A percentile compares a stretch with the other conserved stretches of the same genome.
phyloP scores from a whole-genome alignment of 2,329 filamentous ascomycete genomes.

The Talaromyces sp. region DNA sequence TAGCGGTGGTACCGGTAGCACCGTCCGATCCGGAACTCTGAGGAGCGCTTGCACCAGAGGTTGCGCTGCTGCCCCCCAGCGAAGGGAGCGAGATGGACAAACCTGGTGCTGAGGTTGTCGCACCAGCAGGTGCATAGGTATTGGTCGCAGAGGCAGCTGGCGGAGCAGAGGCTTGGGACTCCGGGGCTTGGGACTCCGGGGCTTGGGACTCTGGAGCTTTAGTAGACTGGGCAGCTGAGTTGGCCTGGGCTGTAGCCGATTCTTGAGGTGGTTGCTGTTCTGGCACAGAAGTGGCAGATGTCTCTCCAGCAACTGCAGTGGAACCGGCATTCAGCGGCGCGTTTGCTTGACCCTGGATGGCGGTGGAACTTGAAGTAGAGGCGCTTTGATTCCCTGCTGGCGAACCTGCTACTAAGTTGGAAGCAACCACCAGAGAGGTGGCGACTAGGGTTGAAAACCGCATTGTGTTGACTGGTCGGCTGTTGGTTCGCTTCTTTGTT shows the following conservation, averaged over 20 bases:
- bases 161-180: not conserved
- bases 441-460: slow-evolving; percentile 10
- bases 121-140: not conserved
- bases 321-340: not conserved
- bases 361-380: not conserved
- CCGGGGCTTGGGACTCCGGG: not conserved
- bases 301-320: not conserved
- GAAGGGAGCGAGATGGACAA: not conserved
- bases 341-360: not conserved
- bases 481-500: not conserved
- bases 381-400: slow-evolving; percentile 3
- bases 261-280: not conserved
- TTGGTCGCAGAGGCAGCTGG: not conserved
- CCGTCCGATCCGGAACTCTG: not conserved
- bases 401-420: slow-evolving; percentile 9
- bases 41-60: not conserved
- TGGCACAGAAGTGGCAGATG: not conserved
- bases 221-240: not conserved
- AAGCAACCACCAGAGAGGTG: slow-evolving; percentile 3
- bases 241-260: not conserved
- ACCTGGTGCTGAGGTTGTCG: not conserved
- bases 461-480: slow-evolving; percentile 2
- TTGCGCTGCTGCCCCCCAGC: not conserved
- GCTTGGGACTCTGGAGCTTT: not conserved
- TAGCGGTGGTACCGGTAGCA: not conserved